Evolutionary conservation across 2,329 filamentous ascomycete species (phyloP).

Genomic region (Sarocladium brachiariae): DNA sequence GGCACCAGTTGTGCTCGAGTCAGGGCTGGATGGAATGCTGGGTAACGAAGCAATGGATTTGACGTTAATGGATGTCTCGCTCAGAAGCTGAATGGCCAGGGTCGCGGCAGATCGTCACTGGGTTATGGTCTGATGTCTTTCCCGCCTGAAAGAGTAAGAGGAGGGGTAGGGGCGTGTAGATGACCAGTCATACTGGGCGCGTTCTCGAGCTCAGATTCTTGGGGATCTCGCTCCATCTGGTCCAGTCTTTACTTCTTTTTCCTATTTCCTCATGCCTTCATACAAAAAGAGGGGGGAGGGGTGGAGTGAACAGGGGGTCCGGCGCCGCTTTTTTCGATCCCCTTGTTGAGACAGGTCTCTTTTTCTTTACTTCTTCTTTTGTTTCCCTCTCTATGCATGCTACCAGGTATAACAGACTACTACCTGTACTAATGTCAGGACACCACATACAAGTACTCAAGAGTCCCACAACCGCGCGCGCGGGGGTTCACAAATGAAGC

Average conservation of each 20-base stretch:
- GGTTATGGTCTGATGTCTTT: background rate
- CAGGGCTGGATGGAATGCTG: background rate
- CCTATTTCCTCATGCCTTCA: background rate
- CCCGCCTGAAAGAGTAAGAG: background rate
- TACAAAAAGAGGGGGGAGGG: no score
- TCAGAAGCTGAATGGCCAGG: background rate
- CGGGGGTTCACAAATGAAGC: no score
- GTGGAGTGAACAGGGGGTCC: no score
- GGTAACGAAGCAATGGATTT: background rate
- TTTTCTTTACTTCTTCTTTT: no score
- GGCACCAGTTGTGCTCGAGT: background rate
- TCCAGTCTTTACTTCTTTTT: background rate
- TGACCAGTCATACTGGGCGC: slow-evolving; percentile 1
- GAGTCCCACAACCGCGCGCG: no score
- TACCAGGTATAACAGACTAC: no score
- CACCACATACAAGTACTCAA: no score
- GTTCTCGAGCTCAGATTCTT: background rate
- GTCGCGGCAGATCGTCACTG: background rate
- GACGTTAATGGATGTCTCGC: slow-evolving; percentile 2
- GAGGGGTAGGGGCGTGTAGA: background rate
- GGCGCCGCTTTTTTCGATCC: no score
- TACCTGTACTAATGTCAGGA: no score
- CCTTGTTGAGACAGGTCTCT: background rate
- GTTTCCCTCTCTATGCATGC: no score
- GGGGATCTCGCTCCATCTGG: background rate